Evolutionary conservation across 2,329 filamentous ascomycete species (phyloP).

Genomic region (Colletotrichum acutatum): DNA sequence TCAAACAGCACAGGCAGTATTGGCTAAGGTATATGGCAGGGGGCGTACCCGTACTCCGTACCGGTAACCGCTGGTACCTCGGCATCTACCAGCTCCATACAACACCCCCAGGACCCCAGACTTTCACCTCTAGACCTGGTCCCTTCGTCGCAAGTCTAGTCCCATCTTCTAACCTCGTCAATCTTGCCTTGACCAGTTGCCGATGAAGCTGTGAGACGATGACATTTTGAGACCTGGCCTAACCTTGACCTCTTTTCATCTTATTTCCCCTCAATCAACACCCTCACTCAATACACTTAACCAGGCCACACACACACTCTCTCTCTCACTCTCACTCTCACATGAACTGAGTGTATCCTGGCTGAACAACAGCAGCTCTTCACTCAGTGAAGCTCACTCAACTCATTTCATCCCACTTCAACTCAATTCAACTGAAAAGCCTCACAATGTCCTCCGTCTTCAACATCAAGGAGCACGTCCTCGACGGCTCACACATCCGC

Average conservation of each 20-base stretch:
- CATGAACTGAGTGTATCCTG: background rate
- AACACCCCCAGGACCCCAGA: conserved; percentile 11
- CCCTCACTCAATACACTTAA: background rate
- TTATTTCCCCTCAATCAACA: background rate
- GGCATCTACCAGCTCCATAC: conserved; percentile 23
- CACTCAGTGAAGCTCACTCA: background rate
- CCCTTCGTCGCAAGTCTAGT: background rate
- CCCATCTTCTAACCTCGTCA: background rate
- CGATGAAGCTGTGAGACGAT: background rate
- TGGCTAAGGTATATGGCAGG: too few relatives aligned
- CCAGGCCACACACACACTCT: background rate
- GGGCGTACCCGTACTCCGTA: background rate
- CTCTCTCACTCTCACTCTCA: too few relatives aligned
- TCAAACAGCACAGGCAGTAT: too few relatives aligned
- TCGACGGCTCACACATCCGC: conserved; percentile 82
- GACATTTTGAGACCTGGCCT: background rate
- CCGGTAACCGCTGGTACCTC: conserved; percentile 27
- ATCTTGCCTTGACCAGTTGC: background rate
- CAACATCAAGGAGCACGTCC: conserved; percentile 76
- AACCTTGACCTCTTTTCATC: background rate
- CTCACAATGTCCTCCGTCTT: conserved; percentile 56
- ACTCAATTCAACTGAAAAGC: too few relatives aligned
- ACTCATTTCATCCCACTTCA: too few relatives aligned
- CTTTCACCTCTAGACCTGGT: too few relatives aligned
- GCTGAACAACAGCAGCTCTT: background rate